Base-by-base conservation (phyloP, 768 basidiomycete species). In the Panaeolus cyanescens region DNA sequence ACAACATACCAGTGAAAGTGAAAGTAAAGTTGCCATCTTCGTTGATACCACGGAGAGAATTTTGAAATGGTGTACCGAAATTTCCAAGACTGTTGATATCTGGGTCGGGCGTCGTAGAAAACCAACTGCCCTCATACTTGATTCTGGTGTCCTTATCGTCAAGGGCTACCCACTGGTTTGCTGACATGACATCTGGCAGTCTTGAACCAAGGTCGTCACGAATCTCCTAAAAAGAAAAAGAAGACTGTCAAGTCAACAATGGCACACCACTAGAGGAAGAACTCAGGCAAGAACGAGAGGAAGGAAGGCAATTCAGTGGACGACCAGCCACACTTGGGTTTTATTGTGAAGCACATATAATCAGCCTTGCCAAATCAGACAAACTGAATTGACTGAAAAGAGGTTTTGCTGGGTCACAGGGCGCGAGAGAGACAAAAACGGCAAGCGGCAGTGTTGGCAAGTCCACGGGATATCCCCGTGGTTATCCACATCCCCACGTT, bases 41-140 rank as follows among this genome's bases (percentile, higher is more conserved):
- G 9, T 66, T 71, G 13, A 69, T 72, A 2, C 70, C 72, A 62
- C 74, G 74, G n/a, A 68, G 64, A n/a, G 74, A 74, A 37, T 61
- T 65, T 42, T 67, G 63, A 56, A 71, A 75, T 2, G 74, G 64
- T 3, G 72, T 62, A 0, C 77, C 77, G 63, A 63, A 76, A 54
- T 73, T 77, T 1, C 75, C 77, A 5, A 71, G 13, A 1, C 31
- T 53, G 54, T 75, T 42, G 39, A 42, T 42, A 17, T 42, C 39
- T 8, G 8, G 39, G 19, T 42, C 39, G 4, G 39, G 39, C 39
- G 39, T 42, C 17, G 39, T 22, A 42, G 39, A 42, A 22, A 42
- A 42, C 39, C 39, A 42, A 8, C 22, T 8, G 19, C 39, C 39
- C 10, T 42, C 39, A 42, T 42, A 42, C 19, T 42, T n/a, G 19